Evolutionary conservation across 2,329 filamentous ascomycete genomes (phyloP), one percentile per base, ranked within the genome.

Genomic region (Claviceps maximensis): DNA sequence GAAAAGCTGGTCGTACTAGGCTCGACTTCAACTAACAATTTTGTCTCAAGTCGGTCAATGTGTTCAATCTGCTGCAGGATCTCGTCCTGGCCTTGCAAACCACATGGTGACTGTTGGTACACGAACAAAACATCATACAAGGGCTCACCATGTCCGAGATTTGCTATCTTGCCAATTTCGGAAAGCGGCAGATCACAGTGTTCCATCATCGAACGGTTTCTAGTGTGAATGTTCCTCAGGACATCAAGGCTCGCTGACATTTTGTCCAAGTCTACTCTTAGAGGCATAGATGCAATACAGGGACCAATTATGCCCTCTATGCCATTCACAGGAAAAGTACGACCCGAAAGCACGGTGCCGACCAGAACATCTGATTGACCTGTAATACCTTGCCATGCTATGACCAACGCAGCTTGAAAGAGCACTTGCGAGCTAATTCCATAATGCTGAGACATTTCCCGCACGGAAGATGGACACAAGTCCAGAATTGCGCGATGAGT

Each of bases 41-140:
- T 82, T 44, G 87, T 89, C 62, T 95, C 89, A 7, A 93, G 71
- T 23, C 79, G 78, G 62, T 96, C 90, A 5, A 75, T 66, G 51
- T 85, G 81, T 27, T 77, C 74, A 0, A 79, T 63, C 52, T 89
- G 73, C 10, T 61, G 65, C 0, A 91, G 70, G 2, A 63, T 38
- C 3, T 66, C 59, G 1, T 31, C 57, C 19, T 44, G 50, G 50
- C 27, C 57, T 60, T 59, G 60, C 69, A 62, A 71, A 67, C 61
- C 63, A 2, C 59, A 57, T 1, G 85, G 70, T 0, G 83, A 86
- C 62, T 95, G 84, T 60, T 96, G 90, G 74, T 90, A 96, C 0
- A 90, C 83, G 60, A 95, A 84, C 0, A 95, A 71, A 0, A 83
- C 76, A 58, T 95, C 87, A 59, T 91, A 95, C 0, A 95, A 67